phyloP scores from a whole-genome alignment of 495 filamentous ascomycete species.

The Podospora pseudocomata region DNA sequence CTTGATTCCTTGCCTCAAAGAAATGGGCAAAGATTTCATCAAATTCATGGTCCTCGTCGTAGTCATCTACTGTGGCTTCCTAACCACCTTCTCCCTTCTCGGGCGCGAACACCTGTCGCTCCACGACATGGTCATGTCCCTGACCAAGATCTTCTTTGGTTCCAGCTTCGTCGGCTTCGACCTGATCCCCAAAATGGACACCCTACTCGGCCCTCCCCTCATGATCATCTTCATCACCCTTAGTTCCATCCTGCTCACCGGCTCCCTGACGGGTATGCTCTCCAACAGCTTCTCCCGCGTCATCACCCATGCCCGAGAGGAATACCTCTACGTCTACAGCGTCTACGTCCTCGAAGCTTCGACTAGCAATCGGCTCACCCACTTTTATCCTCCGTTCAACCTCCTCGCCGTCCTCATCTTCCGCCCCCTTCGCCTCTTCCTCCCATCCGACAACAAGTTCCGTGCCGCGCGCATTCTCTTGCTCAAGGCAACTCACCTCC shows the following conservation, averaged over 20 bases:
- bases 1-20: slow-evolving; percentile 79
- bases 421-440: slow-evolving; percentile 73
- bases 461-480: slow-evolving; percentile 72
- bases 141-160: slow-evolving; percentile 79
- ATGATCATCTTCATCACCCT: slow-evolving; percentile 82
- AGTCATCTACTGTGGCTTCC: slow-evolving; percentile 79
- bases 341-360: slow-evolving; percentile 77
- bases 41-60: slow-evolving; percentile 87
- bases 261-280: slow-evolving; percentile 85
- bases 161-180: slow-evolving; percentile 79
- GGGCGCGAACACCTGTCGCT: slow-evolving; percentile 72
- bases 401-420: slow-evolving; percentile 78
- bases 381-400: slow-evolving; percentile 76
- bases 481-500: slow-evolving; percentile 61
- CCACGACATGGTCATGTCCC: slow-evolving; percentile 76
- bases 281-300: slow-evolving; percentile 87
- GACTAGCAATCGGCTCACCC: slow-evolving; percentile 73
- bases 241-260: slow-evolving; percentile 87
- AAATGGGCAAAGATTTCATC: slow-evolving; percentile 91
- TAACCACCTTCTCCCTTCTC: slow-evolving; percentile 88
- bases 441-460: slow-evolving; percentile 63
- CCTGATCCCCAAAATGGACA: slow-evolving; percentile 45
- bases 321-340: slow-evolving; percentile 77
- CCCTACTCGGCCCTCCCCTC: slow-evolving; percentile 59
- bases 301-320: slow-evolving; percentile 64